Percentiles rank a stretch among this genome's conserved stretches.
These are phyloP conservation scores for Phytophthora quininea DNA, from an alignment of 352 stramenopile species.

Conservation along the genomic window DNA sequence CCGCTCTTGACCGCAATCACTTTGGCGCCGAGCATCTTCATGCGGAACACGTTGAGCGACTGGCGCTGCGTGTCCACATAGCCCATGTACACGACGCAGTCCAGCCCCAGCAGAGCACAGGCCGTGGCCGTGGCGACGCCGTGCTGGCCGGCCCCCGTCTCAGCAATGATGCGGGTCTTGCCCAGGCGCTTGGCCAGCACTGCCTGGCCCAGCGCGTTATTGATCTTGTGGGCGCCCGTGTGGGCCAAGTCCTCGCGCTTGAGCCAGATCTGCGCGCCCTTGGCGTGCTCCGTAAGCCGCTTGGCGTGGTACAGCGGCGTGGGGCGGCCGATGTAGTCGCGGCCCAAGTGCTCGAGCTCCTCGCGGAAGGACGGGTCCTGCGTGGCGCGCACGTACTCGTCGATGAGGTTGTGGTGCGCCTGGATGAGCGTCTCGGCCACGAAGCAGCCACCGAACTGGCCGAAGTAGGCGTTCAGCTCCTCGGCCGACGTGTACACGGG, in stretches of 20 bases:
- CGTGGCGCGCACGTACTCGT: slow-evolving; percentile 94
- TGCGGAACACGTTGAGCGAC: slow-evolving; percentile 98
- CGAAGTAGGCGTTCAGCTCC: slow-evolving; percentile 88
- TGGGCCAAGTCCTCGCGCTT: slow-evolving; percentile 98
- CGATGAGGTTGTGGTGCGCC: slow-evolving; percentile 94
- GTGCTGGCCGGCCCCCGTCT: slow-evolving; percentile 98
- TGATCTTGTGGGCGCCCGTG: slow-evolving; percentile 99
- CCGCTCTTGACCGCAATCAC: slow-evolving; percentile 97
- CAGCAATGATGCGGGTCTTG: slow-evolving; percentile 98
- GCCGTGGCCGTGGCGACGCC: slow-evolving; percentile 97
- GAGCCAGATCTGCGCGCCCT: slow-evolving; percentile 96
- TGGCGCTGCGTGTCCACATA: slow-evolving; percentile 98
- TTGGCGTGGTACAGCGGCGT: slow-evolving; percentile 98
- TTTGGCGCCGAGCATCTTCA: slow-evolving; percentile 99
- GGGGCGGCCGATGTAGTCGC: slow-evolving; percentile 92
- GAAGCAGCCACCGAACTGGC: slow-evolving; percentile 96
- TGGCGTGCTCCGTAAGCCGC: slow-evolving; percentile 93
- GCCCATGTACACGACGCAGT: slow-evolving; percentile 99
- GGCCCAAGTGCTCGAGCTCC: slow-evolving; percentile 96
- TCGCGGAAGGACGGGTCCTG: slow-evolving; percentile 94
- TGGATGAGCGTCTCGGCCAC: slow-evolving; percentile 98
- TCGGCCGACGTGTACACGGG: slow-evolving; percentile 66
- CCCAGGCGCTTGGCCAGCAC: slow-evolving; percentile 96
- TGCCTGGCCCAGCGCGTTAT: slow-evolving; percentile 98
- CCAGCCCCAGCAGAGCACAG: slow-evolving; percentile 95